These are phyloP conservation scores for Phytophthora cactorum DNA, from an alignment of 352 stramenopile species.

Conservation along the genomic window DNA sequence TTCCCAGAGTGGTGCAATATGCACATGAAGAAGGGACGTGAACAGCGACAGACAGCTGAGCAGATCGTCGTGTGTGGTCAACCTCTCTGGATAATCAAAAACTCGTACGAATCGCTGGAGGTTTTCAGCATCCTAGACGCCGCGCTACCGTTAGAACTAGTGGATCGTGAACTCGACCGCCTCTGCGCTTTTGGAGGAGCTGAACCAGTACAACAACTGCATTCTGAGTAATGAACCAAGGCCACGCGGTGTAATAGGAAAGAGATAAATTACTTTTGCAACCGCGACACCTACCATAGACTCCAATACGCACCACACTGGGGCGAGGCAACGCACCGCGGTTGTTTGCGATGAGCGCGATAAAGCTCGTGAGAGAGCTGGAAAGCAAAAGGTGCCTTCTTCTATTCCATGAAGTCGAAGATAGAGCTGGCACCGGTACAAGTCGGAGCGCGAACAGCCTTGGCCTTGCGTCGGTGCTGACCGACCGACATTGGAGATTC, in stretches of 20 bases:
- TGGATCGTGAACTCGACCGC: conserved; percentile 57
- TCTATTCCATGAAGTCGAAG: conserved; percentile 40
- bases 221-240: not conserved
- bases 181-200: conserved; percentile 43
- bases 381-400: not conserved
- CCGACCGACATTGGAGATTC: conserved; percentile 16
- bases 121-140: conserved; percentile 50
- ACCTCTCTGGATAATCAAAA: conserved; percentile 51
- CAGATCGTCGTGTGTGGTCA: conserved; percentile 28
- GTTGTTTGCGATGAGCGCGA: no score
- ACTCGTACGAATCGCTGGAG: conserved; percentile 52
- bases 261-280: conserved; percentile 5
- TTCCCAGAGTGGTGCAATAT: conserved; percentile 36
- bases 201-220: not conserved
- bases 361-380: not conserved
- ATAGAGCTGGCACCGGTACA: conserved; percentile 20
- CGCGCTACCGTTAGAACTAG: conserved; percentile 33
- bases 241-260: not conserved
- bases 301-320: no score
- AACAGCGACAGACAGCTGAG: conserved; percentile 50
- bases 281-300: not conserved
- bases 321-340: no score
- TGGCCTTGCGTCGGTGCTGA: conserved; percentile 29
- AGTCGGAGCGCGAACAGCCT: conserved; percentile 13
- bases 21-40: conserved; percentile 20